Evolutionary conservation across 306 rosid species (phyloP).

Genomic region (Acacia crassicarpa): DNA sequence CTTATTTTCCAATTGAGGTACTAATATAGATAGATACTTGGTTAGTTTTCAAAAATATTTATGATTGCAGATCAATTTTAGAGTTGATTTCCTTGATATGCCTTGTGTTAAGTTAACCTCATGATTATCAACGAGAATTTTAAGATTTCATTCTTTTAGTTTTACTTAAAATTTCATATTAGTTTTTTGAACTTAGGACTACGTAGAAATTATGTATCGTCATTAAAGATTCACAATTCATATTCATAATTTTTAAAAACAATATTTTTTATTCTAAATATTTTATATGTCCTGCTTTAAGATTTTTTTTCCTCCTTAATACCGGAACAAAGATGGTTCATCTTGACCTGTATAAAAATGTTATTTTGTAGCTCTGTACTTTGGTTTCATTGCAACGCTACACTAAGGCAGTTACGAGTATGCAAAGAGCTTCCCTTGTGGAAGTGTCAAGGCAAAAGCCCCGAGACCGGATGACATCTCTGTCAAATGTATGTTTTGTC

Average conservation of each 20-base stretch:
- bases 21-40: too few species aligned
- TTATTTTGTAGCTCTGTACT: constrained; percentile 39
- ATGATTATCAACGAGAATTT: neutral
- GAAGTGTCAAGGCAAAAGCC: constrained; percentile 50
- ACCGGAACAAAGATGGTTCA: neutral
- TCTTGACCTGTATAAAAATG: neutral
- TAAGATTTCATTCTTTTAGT: neutral
- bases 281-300: too few species aligned
- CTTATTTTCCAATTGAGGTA: constrained; percentile 50
- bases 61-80: neutral
- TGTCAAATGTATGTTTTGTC: constrained; percentile 31
- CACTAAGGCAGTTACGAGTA: constrained; percentile 44
- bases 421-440: constrained; percentile 48
- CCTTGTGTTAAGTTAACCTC: neutral
- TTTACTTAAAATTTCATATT: too few species aligned
- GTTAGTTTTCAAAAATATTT: too few species aligned
- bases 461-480: constrained; percentile 30
- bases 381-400: constrained; percentile 53
- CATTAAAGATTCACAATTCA: neutral
- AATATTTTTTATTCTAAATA: too few species aligned
- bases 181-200: too few species aligned
- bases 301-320: too few species aligned
- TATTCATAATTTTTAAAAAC: neutral
- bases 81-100: neutral
- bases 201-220: neutral